These are phyloP conservation scores for Boletus tomentosulus DNA, from an alignment of 768 basidiomycete genomes.

Conservation along the genomic window DNA sequence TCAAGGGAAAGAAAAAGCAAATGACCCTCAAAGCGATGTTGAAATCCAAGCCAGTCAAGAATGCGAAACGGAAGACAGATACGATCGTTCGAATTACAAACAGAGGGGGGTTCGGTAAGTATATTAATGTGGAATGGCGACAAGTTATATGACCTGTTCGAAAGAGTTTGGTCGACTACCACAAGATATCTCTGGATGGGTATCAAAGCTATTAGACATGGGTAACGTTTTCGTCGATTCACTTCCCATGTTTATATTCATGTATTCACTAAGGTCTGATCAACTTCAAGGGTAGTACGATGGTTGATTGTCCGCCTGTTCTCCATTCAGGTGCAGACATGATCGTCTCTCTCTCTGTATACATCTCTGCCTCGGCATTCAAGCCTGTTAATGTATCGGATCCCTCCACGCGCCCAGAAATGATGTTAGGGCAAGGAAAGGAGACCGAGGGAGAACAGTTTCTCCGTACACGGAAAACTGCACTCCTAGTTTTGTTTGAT, in stretches of 20 bases:
- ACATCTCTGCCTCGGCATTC: conserved; percentile 68
- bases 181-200: conserved; percentile 66
- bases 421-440: conserved; percentile 67
- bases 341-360: conserved; percentile 71
- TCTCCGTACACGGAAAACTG: conserved; percentile 76
- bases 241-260: conserved; percentile 3
- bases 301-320: conserved; percentile 72
- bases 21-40: conserved; percentile 63
- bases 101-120: conserved; percentile 57
- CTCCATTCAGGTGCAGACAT: conserved; percentile 74
- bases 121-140: background rate
- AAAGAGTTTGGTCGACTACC: conserved; percentile 77
- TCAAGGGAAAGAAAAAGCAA: conserved; percentile 53
- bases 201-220: conserved; percentile 68
- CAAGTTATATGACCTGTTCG: background rate
- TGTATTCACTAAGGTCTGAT: conserved; percentile 46
- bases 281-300: conserved; percentile 61
- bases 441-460: conserved; percentile 76
- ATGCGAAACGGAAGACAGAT: conserved; percentile 50
- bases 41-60: conserved; percentile 49
- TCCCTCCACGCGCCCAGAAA: conserved; percentile 22
- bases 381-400: conserved; percentile 38
- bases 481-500: conserved; percentile 71
- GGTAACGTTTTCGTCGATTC: conserved; percentile 35
- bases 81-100: conserved; percentile 67